phyloP scores from a whole-genome alignment of 208 protist genomes.

The Crithidia bombi region DNA sequence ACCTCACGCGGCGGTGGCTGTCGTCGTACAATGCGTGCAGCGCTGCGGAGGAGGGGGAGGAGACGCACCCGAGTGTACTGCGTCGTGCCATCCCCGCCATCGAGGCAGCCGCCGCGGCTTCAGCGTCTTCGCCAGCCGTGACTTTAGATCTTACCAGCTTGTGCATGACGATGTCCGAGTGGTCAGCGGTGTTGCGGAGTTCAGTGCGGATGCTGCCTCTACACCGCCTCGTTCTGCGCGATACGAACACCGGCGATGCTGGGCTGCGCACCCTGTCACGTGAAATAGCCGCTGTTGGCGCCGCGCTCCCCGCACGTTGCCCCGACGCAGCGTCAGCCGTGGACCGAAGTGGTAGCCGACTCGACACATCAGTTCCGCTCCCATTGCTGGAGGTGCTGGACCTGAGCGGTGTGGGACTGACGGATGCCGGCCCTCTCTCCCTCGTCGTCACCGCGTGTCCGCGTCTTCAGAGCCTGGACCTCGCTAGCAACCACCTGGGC shows the following conservation, averaged over 20 bases:
- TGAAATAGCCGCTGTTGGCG: background rate
- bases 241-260: constrained; percentile 27
- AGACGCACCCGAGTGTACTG: constrained; percentile 19
- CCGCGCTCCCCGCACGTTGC: too few relatives aligned
- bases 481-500: constrained; percentile 62
- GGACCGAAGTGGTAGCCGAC: background rate
- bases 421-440: constrained; percentile 42
- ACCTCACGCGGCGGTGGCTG: constrained; percentile 19
- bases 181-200: constrained; percentile 25
- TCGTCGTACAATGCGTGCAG: constrained; percentile 23
- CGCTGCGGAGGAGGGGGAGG: constrained; percentile 15
- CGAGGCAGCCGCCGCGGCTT: background rate
- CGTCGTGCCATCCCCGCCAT: constrained; percentile 23
- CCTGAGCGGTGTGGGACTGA: constrained; percentile 35
- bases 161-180: constrained; percentile 25
- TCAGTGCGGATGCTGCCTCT: constrained; percentile 12
- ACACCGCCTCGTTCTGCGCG: constrained; percentile 9
- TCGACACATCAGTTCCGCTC: background rate
- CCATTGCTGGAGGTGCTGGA: constrained; percentile 18
- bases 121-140: background rate
- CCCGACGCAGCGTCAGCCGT: too few relatives aligned
- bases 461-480: constrained; percentile 36
- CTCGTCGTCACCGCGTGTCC: constrained; percentile 33
- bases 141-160: constrained; percentile 16
- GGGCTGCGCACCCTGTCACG: constrained; percentile 18